Conservation (phyloP, 345 rosid species). For the Draba incana region DNA sequence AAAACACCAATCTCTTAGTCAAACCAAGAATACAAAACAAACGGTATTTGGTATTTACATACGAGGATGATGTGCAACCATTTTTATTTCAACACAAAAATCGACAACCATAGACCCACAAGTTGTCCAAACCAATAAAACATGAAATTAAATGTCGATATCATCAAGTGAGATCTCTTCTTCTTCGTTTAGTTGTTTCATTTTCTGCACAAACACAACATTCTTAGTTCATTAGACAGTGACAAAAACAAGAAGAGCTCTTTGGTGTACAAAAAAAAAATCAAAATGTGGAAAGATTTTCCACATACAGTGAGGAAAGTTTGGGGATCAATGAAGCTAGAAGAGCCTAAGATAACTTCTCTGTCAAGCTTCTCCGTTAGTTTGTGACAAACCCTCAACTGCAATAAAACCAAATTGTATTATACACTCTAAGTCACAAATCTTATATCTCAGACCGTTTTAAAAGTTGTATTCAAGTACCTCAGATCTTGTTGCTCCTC, state of each 20-base stretch:
- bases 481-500: slow-evolving; percentile 98
- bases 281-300: background rate
- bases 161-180: slow-evolving; percentile 81
- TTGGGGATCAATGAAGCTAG: slow-evolving; percentile 92
- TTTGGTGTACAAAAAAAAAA: background rate
- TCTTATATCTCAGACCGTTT: background rate
- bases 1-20: background rate
- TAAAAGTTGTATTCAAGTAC: slow-evolving; percentile 41
- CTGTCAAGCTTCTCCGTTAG: slow-evolving; percentile 83
- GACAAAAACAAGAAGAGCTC: background rate
- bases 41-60: slow-evolving; percentile 2
- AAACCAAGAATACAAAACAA: slow-evolving; percentile 5
- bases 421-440: background rate
- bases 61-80: background rate
- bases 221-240: background rate
- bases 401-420: slow-evolving; percentile 31
- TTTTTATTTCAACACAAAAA: slow-evolving; percentile 29
- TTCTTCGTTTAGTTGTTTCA: slow-evolving; percentile 68
- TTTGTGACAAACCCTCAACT: slow-evolving; percentile 97
- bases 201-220: slow-evolving; percentile 57
- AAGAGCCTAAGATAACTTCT: slow-evolving; percentile 87
- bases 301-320: slow-evolving; percentile 73
- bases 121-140: background rate
- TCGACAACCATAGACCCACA: background rate
- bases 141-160: slow-evolving; percentile 42